Base-by-base conservation (phyloP, 768 basidiomycete species). In the Boletus coccyginus region DNA sequence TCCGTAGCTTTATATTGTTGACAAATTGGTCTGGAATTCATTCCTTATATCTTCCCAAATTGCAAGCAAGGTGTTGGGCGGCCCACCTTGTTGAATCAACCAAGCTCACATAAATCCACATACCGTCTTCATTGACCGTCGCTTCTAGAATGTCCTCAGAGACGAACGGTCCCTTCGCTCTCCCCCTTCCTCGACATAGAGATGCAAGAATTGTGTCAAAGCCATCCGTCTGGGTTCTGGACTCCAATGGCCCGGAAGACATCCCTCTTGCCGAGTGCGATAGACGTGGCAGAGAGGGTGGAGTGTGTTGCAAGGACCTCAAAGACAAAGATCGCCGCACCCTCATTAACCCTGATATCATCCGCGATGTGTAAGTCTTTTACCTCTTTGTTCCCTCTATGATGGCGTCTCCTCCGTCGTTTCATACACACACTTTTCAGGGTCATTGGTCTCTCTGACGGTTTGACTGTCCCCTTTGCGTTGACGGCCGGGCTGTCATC, bases 391-490 rank as follows among this genome's bases (percentile, higher is more conserved):
- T n/a, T 9, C 13, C 13, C 17, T 38, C 17, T 39, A 3, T 44
- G 13, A 13, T 32, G 17, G 7, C 8, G 4, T 58, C 21, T 35
- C 21, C 29, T 31, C 31, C 17, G 16, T 60, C 40, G 54, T 5
- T 21, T 58, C 44, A 58, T 52, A 42, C 19, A 7, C 21, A 35
- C 33, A n/a, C 63, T 35, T 33, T 42, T 13, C 65, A 92, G 92
- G 47, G 82, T 94, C 46, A 94, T 94, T 58, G 93, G 93, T n/a
- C 84, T 94, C 10, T 90, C 89, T 0, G 92, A 94, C 64, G 92
- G 93, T 8, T 75, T 94, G 48, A 95, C 94, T 0, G 92, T 96
- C 1, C 94, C 94, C 0, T 96, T 96, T 68, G 94, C 94, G 10
- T 76, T 96, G 39, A 84, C 94, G 3, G 94, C 94, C 6, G 94